Evolutionary conservation across 495 filamentous ascomycete species (phyloP), one percentile per base, ranked within the genome.

Genomic region (Penicillium steckii): DNA sequence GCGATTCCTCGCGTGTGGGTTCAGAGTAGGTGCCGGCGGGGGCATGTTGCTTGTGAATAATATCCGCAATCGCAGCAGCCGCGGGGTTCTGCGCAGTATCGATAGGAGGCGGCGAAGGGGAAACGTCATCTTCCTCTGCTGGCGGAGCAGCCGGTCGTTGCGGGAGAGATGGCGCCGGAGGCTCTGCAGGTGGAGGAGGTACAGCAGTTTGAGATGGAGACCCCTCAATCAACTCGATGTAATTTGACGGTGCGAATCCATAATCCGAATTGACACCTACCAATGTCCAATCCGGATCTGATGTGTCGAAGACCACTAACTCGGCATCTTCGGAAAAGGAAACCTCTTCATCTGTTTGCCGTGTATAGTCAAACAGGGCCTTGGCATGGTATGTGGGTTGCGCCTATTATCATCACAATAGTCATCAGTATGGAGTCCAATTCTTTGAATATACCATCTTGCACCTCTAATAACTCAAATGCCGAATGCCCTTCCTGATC

Each of bases 331-430:
- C 92, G 37, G 88, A 81, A 67, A 99, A 96, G 22, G 92, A 96
- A 22, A 99, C 78, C 73, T 99, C 94, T 68, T 97, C 94, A 64
- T 99, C 95, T 42, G 94, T 99, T 72, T 99, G 94, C 48, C 91
- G 81, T 29, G 88, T 90, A 70, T 99, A 99, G 66, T 97, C 95
- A 74, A 92, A 99, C 29, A 97, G 81, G 35, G 92, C 89, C 70
- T 87, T 90, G 18, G 91, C 93, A 51, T 85, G 74, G 44, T 83
- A 76, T 47, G 79, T 73, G 17, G 94, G 88, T 76, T 83, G 78
- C 51, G 83, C 85, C 90, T 95, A 46, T 53, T 42, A 19, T 42
- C 22, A 33, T 15, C 22, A 55, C 19, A n/a, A 19, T 8, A 13
- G 47, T 56, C 37, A 46, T 33, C 46, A 61, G 68, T 55, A 66